phyloP scores from a whole-genome alignment of 2,329 filamentous ascomycete genomes.

The Raffaelea arxii region DNA sequence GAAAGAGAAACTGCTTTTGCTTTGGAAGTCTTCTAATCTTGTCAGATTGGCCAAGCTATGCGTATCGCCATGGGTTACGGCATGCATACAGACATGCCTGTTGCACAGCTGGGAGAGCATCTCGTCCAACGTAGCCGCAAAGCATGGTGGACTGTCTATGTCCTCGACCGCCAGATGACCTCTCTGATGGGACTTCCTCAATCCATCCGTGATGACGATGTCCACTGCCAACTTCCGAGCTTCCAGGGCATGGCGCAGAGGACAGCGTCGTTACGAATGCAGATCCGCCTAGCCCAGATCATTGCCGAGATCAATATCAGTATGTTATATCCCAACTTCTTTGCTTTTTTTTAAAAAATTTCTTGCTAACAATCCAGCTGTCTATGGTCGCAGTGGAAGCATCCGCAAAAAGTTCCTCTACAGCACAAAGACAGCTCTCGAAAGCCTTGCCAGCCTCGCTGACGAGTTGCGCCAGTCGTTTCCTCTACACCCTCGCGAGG shows the following conservation, averaged over 20 bases:
- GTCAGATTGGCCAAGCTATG: not conserved
- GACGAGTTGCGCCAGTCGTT: not conserved
- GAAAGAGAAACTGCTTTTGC: not conserved
- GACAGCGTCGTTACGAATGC: not conserved
- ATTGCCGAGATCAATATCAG: not conserved
- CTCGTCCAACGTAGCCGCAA: not conserved
- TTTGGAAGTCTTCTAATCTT: not conserved
- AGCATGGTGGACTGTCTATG: not conserved
- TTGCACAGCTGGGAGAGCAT: not conserved
- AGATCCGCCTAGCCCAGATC: not conserved
- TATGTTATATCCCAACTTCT: not conserved
- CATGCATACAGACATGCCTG: not conserved
- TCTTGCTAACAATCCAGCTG: not conserved
- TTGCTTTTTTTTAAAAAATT: too few species aligned
- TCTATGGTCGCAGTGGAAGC: not conserved
- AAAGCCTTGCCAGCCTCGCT: not conserved
- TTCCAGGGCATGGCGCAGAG: not conserved
- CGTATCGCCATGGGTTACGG: not conserved
- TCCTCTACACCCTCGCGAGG: not conserved
- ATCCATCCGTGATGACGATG: not conserved
- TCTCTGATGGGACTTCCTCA: not conserved
- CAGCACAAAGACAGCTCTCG: not conserved
- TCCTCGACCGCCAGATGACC: not conserved
- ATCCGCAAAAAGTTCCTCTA: not conserved
- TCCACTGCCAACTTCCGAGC: not conserved